Conservation (phyloP, 805 yeast genomes). For the Lipomyces chichibuensis region DNA sequence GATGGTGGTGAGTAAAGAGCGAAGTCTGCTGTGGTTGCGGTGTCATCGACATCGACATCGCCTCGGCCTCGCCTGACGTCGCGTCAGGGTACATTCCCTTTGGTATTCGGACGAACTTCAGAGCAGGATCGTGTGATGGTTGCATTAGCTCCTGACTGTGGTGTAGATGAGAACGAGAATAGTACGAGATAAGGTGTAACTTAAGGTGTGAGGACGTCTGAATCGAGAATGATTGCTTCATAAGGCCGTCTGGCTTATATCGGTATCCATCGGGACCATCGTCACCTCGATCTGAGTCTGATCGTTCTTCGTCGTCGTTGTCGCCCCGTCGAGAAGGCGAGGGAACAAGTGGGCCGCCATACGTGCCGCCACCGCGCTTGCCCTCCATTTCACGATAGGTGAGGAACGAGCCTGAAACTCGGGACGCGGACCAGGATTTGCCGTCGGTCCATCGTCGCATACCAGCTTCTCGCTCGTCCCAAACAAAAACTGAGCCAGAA, state of each 20-base stretch:
- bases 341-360: constrained; percentile 27
- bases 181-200: constrained; percentile 65
- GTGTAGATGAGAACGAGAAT: constrained; percentile 42
- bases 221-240: constrained; percentile 67
- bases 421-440: constrained; percentile 69
- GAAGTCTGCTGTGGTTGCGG: constrained; percentile 9
- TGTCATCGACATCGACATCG: constrained; percentile 13
- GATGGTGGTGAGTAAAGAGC: constrained; percentile 9
- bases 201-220: constrained; percentile 57
- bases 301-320: constrained; percentile 15
- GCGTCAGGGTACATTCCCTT: constrained; percentile 47
- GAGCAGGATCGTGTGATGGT: constrained; percentile 53
- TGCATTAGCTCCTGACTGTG: constrained; percentile 43
- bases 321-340: constrained; percentile 6
- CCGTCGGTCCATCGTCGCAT: constrained; percentile 84
- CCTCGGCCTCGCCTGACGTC: constrained; percentile 30
- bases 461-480: constrained; percentile 73
- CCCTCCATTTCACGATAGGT: constrained; percentile 64
- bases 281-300: constrained; percentile 17
- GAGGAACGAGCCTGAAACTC: constrained; percentile 66
- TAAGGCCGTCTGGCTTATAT: constrained; percentile 57
- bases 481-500: constrained; percentile 65
- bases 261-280: constrained; percentile 44
- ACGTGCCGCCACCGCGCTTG: constrained; percentile 33
- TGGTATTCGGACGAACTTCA: constrained; percentile 46